Conservation (phyloP, 257 asterid species). For the Fraxinus anomala region DNA sequence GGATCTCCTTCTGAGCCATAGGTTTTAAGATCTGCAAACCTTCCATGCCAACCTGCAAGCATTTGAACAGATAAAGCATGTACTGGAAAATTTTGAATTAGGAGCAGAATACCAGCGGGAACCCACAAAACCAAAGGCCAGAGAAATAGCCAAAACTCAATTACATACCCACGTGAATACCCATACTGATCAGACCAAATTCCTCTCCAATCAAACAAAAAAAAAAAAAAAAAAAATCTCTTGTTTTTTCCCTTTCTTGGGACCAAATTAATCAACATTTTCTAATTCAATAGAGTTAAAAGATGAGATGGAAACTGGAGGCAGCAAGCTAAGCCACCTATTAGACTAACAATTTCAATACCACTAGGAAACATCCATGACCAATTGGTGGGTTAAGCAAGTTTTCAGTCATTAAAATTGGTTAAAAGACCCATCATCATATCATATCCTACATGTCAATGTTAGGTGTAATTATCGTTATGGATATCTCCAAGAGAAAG, state of each 20-base stretch:
- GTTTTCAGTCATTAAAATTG: not conserved
- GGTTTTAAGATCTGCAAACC: conserved; percentile 88
- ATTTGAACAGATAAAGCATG: conserved; percentile 24
- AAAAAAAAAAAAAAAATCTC: not conserved
- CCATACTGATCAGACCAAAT: not conserved
- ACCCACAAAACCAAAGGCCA: not conserved
- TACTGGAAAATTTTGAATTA: conserved; percentile 11
- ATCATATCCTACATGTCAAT: not conserved
- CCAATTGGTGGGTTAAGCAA: conserved; percentile 13
- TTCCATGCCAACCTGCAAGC: conserved; percentile 83
- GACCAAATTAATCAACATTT: conserved; percentile 19
- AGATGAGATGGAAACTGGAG: not conserved
- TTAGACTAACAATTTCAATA: conserved; percentile 10
- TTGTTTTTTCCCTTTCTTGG: not conserved
- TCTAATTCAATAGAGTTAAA: not conserved
- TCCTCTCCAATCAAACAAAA: not conserved
- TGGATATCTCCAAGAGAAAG: conserved; percentile 11
- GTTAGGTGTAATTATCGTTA: conserved; percentile 12
- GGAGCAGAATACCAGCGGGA: conserved; percentile 6
- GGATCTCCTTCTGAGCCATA: conserved; percentile 39
- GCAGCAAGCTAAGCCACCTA: conserved; percentile 13
- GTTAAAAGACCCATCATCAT: not conserved
- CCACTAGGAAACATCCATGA: conserved; percentile 14
- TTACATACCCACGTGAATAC: not conserved
- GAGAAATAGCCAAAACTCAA: not conserved